These are phyloP conservation scores for Podochytrium sp. DNA, from an alignment of 192 early-diverging fungal genomes.

Conservation along the genomic window DNA sequence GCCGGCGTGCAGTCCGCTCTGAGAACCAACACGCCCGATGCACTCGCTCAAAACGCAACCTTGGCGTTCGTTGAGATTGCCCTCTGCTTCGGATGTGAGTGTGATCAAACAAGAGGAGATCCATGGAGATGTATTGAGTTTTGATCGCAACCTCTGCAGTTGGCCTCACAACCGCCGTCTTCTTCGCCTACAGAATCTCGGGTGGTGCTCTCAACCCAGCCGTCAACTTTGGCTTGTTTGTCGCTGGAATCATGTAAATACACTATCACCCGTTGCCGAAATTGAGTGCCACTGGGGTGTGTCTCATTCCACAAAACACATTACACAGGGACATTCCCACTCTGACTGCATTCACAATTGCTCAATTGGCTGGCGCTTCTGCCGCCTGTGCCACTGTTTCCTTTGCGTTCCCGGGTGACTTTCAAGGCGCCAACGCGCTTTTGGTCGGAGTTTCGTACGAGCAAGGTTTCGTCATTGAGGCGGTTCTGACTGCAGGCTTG, in stretches of 20 bases:
- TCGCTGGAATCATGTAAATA: slow-evolving; percentile 41
- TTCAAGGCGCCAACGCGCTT: slow-evolving; percentile 32
- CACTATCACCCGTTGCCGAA: slow-evolving; percentile 27
- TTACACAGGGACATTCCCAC: background rate
- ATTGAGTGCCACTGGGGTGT: slow-evolving; percentile 33
- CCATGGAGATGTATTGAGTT: no score
- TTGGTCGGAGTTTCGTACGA: slow-evolving; percentile 7
- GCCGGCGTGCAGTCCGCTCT: slow-evolving; percentile 31
- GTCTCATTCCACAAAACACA: slow-evolving; percentile 9
- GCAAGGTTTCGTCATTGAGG: slow-evolving; percentile 44
- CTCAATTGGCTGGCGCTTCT: slow-evolving; percentile 62
- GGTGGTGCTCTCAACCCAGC: slow-evolving; percentile 71
- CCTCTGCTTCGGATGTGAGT: slow-evolving; percentile 43
- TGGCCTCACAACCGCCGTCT: slow-evolving; percentile 29
- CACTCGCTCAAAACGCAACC: background rate
- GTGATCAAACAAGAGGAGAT: no score
- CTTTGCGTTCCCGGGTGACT: slow-evolving; percentile 37
- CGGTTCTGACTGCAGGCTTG: slow-evolving; percentile 46
- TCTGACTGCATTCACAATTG: slow-evolving; percentile 54
- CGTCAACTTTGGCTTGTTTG: slow-evolving; percentile 59
- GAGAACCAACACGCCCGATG: background rate
- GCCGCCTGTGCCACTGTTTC: slow-evolving; percentile 42
- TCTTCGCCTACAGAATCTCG: slow-evolving; percentile 52
- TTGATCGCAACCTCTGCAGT: no score
- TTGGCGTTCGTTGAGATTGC: slow-evolving; percentile 32